phyloP scores from a whole-genome alignment of 495 filamentous ascomycete species.

The Lentithecium fluviatile region DNA sequence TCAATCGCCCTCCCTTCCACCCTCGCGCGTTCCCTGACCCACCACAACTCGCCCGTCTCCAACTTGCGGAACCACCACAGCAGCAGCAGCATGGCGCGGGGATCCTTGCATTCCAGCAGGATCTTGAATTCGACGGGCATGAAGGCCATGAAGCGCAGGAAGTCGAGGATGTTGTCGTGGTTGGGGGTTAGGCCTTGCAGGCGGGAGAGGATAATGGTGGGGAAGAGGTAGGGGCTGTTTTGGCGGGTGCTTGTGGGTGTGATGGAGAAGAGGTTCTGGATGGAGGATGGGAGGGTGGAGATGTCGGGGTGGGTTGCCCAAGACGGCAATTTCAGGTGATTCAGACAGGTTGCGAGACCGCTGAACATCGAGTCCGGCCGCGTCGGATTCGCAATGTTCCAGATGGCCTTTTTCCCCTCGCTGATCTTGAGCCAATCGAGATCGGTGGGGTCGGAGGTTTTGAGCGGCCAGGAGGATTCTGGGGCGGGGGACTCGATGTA shows the following conservation, averaged over 20 bases:
- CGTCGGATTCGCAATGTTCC: constrained; percentile 41
- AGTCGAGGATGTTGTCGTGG: constrained; percentile 38
- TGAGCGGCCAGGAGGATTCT: constrained; percentile 47
- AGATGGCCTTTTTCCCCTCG: constrained; percentile 44
- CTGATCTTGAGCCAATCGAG: constrained; percentile 46
- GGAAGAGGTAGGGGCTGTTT: constrained; percentile 36
- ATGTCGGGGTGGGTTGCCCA: constrained; percentile 11
- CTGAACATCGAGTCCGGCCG: constrained; percentile 43
- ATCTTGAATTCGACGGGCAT: constrained; percentile 39
- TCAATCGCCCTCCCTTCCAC: constrained; percentile 46
- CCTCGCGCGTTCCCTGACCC: constrained; percentile 41
- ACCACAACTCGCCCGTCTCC: constrained; percentile 42
- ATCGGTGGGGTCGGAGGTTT: constrained; percentile 32
- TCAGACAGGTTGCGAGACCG: neutral
- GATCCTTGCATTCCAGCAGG: constrained; percentile 44
- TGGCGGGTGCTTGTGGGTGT: neutral
- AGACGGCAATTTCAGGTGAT: neutral
- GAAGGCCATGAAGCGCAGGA: constrained; percentile 42
- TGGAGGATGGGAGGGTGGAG: neutral
- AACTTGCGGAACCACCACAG: constrained; percentile 48
- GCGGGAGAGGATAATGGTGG: constrained; percentile 29
- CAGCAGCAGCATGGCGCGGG: constrained; percentile 45
- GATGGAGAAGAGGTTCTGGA: constrained; percentile 9
- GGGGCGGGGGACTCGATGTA: constrained; percentile 38
- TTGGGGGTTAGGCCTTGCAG: constrained; percentile 37